A percentile compares a stretch with the other conserved stretches of the same genome.
Evolutionary conservation across 1,284 basidiomycete genomes (phyloP).

Genomic region (Cutaneotrichosporon sp.): DNA sequence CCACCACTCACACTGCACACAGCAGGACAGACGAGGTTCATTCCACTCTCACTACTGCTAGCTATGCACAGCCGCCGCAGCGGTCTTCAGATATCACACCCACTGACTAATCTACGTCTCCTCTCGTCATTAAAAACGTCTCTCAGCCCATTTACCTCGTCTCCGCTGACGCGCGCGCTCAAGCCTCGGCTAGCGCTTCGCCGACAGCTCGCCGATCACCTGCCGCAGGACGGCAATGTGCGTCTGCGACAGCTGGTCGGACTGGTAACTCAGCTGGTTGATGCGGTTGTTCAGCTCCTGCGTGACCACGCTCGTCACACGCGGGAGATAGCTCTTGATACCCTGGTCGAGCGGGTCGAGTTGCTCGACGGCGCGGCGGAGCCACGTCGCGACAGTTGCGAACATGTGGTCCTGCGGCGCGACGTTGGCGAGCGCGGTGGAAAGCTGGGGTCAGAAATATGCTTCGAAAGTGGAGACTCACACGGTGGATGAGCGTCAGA

Average conservation of each 20-base stretch:
- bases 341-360: constrained; percentile 30
- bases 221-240: constrained; percentile 14
- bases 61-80: constrained; percentile 3
- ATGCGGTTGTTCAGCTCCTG: constrained; percentile 7
- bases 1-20: no score
- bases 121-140: background rate
- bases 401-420: constrained; percentile 30
- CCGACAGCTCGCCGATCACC: constrained; percentile 15
- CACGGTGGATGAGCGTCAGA: constrained; percentile 42
- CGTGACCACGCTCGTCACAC: constrained; percentile 17
- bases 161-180: no score
- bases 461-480: constrained; percentile 20
- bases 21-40: background rate
- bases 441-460: constrained; percentile 24
- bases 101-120: background rate
- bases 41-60: no score
- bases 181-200: constrained; percentile 10
- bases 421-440: constrained; percentile 32
- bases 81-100: background rate
- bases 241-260: constrained; percentile 14
- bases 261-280: background rate
- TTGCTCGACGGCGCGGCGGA: constrained; percentile 27
- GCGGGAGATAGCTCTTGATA: constrained; percentile 21
- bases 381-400: constrained; percentile 30
- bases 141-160: background rate